Evolutionary conservation across 805 yeast species (phyloP).

Genomic region (Kluyveromyces dobzhanskii): DNA sequence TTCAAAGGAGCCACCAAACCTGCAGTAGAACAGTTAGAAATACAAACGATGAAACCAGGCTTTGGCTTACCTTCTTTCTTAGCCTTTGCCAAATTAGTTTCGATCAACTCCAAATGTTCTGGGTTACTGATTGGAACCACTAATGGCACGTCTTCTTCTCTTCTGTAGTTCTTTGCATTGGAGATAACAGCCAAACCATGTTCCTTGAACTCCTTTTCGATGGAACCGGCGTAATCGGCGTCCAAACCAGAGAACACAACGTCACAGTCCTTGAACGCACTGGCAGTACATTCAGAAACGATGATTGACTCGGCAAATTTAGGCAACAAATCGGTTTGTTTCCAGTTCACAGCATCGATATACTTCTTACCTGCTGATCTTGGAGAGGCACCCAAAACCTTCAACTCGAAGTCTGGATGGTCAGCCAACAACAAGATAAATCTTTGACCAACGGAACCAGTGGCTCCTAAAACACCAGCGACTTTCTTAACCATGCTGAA

Average conservation of each 20-base stretch:
- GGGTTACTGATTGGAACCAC: slow-evolving; percentile 94
- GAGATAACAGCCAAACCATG: slow-evolving; percentile 81
- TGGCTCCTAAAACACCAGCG: slow-evolving; percentile 93
- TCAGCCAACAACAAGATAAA: slow-evolving; percentile 75
- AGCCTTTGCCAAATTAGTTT: slow-evolving; percentile 46
- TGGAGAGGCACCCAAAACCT: slow-evolving; percentile 83
- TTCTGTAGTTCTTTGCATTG: slow-evolving; percentile 93
- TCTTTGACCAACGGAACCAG: slow-evolving; percentile 97
- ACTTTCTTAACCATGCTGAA: slow-evolving; percentile 30
- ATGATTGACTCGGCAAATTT: slow-evolving; percentile 48
- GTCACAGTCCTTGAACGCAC: slow-evolving; percentile 79
- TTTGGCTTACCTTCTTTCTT: slow-evolving; percentile 44
- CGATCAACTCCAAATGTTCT: slow-evolving; percentile 74
- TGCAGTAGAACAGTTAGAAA: slow-evolving; percentile 97
- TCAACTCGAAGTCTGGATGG: slow-evolving; percentile 85
- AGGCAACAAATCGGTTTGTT: slow-evolving; percentile 82
- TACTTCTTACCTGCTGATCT: slow-evolving; percentile 91
- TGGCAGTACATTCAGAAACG: slow-evolving; percentile 73
- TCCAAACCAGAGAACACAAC: slow-evolving; percentile 93
- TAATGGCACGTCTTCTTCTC: slow-evolving; percentile 79
- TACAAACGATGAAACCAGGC: slow-evolving; percentile 86
- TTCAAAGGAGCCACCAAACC: slow-evolving; percentile 94
- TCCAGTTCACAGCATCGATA: slow-evolving; percentile 85
- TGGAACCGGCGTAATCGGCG: slow-evolving; percentile 85
- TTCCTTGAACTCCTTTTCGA: slow-evolving; percentile 77